Base-by-base conservation (phyloP, 164 flowering plant genomes). In the Piper longum region DNA sequence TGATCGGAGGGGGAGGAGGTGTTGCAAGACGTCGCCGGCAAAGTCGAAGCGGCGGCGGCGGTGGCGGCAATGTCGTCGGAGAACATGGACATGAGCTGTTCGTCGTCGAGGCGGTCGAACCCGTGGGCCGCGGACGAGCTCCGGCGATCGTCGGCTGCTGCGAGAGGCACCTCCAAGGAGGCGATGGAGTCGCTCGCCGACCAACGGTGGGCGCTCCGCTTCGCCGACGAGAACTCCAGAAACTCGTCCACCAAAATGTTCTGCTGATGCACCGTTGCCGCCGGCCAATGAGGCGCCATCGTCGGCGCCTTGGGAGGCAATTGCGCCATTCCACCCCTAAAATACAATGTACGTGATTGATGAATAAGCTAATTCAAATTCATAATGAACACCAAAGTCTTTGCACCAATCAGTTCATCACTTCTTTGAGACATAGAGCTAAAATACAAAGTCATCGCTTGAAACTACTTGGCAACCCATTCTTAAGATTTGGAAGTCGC, bases 251-350 rank as follows among this genome's bases (percentile, higher is more conserved):
- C 77, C 95, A 95, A 88, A 78, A 3, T 79, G 76, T 13, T 57
- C 39, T 8, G 59, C 36, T 1, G 39, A 8, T 6, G 59, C 36
- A 7, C 39, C 12, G 41, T 26, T 2, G 2, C 36, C 36, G 36
- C 36, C 36, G 84, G 70, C 89, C 91, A 84, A 63, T 73, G 76
- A 16, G 78, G 71, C 4, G 77, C 4, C 81, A 86, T 76, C 74
- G 61, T 82, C 26, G 96, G 96, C 62, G 81, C 77, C 75, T 87
- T 89, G 3, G 96, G 96, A 57, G 96, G 96, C 64, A 89, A 75
- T 41, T 89, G 87, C 43, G 96, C 91, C 96, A 89, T 89, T 63
- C 42, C 54, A 26, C 43, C 42, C 61, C 56, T 43, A 67, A 62
- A 65, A 1, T 5, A 48, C 52, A 48, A 48, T 26, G 36, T 26